Percentiles rank a stretch among this genome's conserved stretches.
Evolutionary conservation across 768 basidiomycete species (phyloP).

Genomic region (Ramaria rubella): DNA sequence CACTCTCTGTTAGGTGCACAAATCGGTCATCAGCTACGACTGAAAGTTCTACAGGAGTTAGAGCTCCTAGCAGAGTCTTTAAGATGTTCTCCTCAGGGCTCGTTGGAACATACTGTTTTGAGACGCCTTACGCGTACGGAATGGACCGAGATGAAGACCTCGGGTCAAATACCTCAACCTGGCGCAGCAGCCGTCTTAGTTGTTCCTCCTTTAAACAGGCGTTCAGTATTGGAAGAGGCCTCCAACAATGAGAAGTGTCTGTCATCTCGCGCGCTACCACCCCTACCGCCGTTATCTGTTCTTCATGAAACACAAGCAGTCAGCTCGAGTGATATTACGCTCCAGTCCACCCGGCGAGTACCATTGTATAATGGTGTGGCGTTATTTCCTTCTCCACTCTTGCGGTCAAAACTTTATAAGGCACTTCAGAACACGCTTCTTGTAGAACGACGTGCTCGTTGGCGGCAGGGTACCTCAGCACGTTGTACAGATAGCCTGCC

Average conservation of each 20-base stretch:
- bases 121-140: conserved; percentile 61
- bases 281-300: conserved; percentile 25
- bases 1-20: conserved; percentile 47
- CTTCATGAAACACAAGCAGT: conserved; percentile 9
- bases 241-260: conserved; percentile 32
- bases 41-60: conserved; percentile 72
- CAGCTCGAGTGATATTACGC: conserved; percentile 10
- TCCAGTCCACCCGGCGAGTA: conserved; percentile 29
- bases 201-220: conserved; percentile 57
- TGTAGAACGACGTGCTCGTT: conserved; percentile 35
- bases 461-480: conserved; percentile 17
- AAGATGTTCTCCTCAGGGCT: conserved; percentile 18
- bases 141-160: conserved; percentile 41
- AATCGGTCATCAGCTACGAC: conserved; percentile 58
- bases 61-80: conserved; percentile 48
- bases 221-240: conserved; percentile 39
- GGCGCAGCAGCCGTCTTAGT: conserved; percentile 63
- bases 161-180: conserved; percentile 41
- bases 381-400: conserved; percentile 54
- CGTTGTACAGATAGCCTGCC: background rate
- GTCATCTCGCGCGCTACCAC: conserved; percentile 23
- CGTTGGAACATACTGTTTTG: conserved; percentile 33
- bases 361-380: conserved; percentile 64
- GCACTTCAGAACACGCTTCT: conserved; percentile 41
- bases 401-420: conserved; percentile 53